Evolutionary conservation across 768 basidiomycete species (phyloP).

Genomic region (Tricholoma flavovirens): DNA sequence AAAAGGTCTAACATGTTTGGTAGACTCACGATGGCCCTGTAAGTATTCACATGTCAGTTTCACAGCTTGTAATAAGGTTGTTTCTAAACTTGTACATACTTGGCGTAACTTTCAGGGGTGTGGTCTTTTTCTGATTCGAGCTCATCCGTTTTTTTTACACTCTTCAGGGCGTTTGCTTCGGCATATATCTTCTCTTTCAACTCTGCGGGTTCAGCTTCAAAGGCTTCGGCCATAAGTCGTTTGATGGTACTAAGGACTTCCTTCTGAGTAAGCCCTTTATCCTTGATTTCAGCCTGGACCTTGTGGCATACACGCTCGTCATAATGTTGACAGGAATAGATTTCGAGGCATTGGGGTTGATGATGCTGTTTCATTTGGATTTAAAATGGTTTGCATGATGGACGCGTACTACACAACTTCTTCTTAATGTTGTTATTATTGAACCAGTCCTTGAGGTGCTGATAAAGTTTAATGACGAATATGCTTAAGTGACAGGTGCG

Average conservation of each 20-base stretch:
- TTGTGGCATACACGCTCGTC: not conserved
- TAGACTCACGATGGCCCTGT: not conserved
- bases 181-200: not conserved
- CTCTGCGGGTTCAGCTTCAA: not conserved
- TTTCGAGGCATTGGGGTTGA: not conserved
- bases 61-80: not conserved
- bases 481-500: not conserved
- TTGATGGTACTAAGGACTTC: not conserved
- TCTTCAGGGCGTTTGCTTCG: not conserved
- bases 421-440: not conserved
- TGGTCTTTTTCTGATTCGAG: not conserved
- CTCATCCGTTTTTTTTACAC: not conserved
- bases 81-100: not conserved
- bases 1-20: not conserved
- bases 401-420: not conserved
- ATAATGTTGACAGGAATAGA: slow-evolving; percentile 1
- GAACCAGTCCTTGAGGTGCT: slow-evolving; percentile 1
- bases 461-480: not conserved
- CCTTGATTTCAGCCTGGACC: not conserved
- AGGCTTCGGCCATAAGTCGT: not conserved
- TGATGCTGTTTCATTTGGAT: not conserved
- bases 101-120: not conserved
- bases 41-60: not conserved
- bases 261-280: not conserved
- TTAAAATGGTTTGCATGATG: not conserved